Percentiles rank a stretch among this genome's conserved stretches.
These are phyloP conservation scores for Exophiala mesophila DNA, from an alignment of 2,329 filamentous ascomycete genomes.

Conservation along the genomic window DNA sequence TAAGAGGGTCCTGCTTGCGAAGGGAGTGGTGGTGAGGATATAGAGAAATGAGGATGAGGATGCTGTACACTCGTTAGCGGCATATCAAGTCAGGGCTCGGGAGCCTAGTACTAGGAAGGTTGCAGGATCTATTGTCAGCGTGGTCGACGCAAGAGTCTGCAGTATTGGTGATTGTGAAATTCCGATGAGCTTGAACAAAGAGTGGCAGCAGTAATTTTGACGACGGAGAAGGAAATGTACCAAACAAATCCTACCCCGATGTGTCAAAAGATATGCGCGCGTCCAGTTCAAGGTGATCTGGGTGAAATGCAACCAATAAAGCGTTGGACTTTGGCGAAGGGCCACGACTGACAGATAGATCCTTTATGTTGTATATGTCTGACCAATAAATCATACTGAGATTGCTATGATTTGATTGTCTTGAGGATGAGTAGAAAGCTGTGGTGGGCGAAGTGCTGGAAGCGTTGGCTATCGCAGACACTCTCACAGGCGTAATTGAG, in stretches of 20 bases:
- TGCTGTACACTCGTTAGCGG: not conserved
- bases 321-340: slow-evolving; percentile 24
- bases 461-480: slow-evolving; percentile 1
- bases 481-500: no score
- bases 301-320: slow-evolving; percentile 18
- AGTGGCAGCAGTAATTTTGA: slow-evolving; percentile 12
- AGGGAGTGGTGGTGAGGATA: not conserved
- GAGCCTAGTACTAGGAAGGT: not conserved
- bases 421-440: slow-evolving; percentile 17
- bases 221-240: slow-evolving; percentile 8
- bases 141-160: slow-evolving; percentile 21
- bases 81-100: not conserved
- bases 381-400: slow-evolving; percentile 22
- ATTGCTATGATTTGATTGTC: slow-evolving; percentile 7
- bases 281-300: slow-evolving; percentile 15
- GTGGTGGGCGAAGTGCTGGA: slow-evolving; percentile 3
- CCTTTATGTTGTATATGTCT: slow-evolving; percentile 10
- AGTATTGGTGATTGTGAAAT: slow-evolving; percentile 11
- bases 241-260: slow-evolving; percentile 7
- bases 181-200: slow-evolving; percentile 12
- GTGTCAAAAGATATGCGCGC: slow-evolving; percentile 14
- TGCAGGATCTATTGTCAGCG: slow-evolving; percentile 2
- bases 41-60: not conserved
- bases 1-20: not conserved
- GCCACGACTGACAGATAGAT: slow-evolving; percentile 19